Base-by-base conservation (phyloP, 768 basidiomycete species). In the Hebeloma cylindrosporum region DNA sequence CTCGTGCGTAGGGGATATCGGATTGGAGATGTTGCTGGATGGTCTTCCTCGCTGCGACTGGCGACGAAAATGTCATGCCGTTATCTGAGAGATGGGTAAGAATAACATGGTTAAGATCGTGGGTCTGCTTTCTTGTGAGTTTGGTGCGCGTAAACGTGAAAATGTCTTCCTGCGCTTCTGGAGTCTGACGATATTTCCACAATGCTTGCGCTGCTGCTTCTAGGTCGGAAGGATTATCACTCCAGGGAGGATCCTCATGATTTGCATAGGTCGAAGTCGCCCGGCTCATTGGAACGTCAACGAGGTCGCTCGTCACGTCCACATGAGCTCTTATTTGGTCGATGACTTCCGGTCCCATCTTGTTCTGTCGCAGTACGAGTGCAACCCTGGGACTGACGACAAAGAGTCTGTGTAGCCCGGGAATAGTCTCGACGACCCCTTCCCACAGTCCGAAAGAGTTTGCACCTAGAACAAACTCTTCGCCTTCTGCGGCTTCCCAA, bases 371-470 rank as follows among this genome's bases (percentile, higher is more conserved):
- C 21, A 67, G 47, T 13, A 64, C 45, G 8, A 64, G 35, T 7
- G 55, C 55, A 23, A 65, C 45, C 7, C 52, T 50, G 8, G 64
- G 67, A 47, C 65, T 62, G 44, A 66, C 31, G 21, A 65, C 51
- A 36, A 52, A 67, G 5, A 68, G 45, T 7, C 54, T 46, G 28
- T 66, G 60, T 2, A 66, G 26, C 4, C 37, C 42, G 9, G 42
- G 30, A 10, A 3, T 3, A 7, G 37, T 49, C 3, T 10, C 20
- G 16, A 52, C 9, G 3, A 42, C 4, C 18, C 66, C 64, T 47
- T 67, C 66, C 60, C 57, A 60, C 8, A 67, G 39, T 5, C 65
- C 63, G 26, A 64, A 62, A 8, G 58, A 42, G 33, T 62, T 62
- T 25, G 50, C 28, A n/a, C 54, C 49, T 14, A 67, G 31, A 11